A percentile compares a stretch with the other conserved stretches of the same genome.
phyloP scores from a whole-genome alignment of 179 eudicot genomes.

The Kewa caespitosa region DNA sequence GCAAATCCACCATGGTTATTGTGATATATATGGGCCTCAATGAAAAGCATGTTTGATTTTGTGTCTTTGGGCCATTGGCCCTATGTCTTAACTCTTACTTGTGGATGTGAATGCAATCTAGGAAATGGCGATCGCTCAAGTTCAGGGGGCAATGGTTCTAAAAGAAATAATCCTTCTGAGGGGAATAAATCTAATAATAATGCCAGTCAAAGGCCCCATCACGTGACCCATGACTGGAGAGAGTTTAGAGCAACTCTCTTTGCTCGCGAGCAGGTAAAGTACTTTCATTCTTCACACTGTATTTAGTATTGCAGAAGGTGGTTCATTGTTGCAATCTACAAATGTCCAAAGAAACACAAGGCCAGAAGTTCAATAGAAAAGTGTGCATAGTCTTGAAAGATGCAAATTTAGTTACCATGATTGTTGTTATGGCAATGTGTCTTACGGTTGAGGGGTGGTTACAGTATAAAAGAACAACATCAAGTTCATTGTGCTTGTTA shows the following conservation, averaged over 20 bases:
- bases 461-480: background rate
- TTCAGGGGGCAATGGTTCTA: conserved; percentile 62
- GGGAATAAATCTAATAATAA: conserved; percentile 52
- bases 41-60: no score
- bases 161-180: conserved; percentile 59
- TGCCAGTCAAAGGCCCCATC: conserved; percentile 50
- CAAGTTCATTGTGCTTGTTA: background rate
- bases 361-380: background rate
- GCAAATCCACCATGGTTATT: no score
- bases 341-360: background rate
- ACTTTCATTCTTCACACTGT: background rate
- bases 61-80: background rate
- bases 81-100: conserved; percentile 1
- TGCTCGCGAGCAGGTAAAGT: conserved; percentile 82
- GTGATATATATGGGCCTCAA: no score
- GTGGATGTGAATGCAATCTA: conserved; percentile 24
- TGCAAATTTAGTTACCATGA: background rate
- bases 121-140: conserved; percentile 57
- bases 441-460: background rate
- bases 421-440: background rate
- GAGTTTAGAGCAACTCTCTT: conserved; percentile 82
- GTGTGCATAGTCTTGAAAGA: background rate
- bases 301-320: background rate
- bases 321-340: background rate
- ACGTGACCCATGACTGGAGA: conserved; percentile 74